Evolutionary conservation across 805 yeast genomes (phyloP).

Genomic region (Maudiozyma pseudohumilis): DNA sequence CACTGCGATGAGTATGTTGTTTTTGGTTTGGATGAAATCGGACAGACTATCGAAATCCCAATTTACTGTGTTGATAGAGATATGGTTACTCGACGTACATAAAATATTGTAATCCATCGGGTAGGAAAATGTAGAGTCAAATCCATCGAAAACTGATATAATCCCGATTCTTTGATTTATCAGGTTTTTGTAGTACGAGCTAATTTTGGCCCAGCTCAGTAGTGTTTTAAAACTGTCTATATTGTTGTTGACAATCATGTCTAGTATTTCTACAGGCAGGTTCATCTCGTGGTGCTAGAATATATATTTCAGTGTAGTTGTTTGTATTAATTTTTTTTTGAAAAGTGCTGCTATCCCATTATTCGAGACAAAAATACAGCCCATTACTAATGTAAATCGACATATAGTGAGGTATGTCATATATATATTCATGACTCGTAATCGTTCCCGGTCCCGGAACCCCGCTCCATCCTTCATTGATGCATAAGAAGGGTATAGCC

Average conservation of each 20-base stretch:
- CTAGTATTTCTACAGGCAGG: slow-evolving; percentile 22
- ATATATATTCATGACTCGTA: too few relatives aligned
- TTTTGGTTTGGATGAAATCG: slow-evolving; percentile 8
- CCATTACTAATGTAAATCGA: too few relatives aligned
- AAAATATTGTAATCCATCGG: slow-evolving; percentile 12
- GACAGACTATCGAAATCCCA: neutral
- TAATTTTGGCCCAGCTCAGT: slow-evolving; percentile 18
- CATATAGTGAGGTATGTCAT: too few relatives aligned
- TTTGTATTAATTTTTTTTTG: too few relatives aligned
- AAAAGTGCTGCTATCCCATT: too few relatives aligned
- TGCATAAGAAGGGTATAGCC: too few relatives aligned
- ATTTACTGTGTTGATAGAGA: slow-evolving; percentile 9
- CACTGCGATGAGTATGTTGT: slow-evolving; percentile 15
- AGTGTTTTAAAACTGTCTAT: slow-evolving; percentile 18
- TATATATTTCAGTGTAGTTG: too few relatives aligned
- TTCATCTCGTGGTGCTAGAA: slow-evolving; percentile 2
- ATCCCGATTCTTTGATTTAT: slow-evolving; percentile 17
- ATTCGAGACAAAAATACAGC: too few relatives aligned
- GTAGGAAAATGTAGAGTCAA: neutral
- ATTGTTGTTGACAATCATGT: slow-evolving; percentile 15
- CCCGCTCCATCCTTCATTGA: too few relatives aligned
- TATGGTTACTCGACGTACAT: slow-evolving; percentile 8
- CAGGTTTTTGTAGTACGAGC: slow-evolving; percentile 8
- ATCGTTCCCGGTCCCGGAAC: too few relatives aligned
- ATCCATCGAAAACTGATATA: slow-evolving; percentile 15